Base-by-base conservation (phyloP, 345 rosid genomes). In the Euphorbia peplus region DNA sequence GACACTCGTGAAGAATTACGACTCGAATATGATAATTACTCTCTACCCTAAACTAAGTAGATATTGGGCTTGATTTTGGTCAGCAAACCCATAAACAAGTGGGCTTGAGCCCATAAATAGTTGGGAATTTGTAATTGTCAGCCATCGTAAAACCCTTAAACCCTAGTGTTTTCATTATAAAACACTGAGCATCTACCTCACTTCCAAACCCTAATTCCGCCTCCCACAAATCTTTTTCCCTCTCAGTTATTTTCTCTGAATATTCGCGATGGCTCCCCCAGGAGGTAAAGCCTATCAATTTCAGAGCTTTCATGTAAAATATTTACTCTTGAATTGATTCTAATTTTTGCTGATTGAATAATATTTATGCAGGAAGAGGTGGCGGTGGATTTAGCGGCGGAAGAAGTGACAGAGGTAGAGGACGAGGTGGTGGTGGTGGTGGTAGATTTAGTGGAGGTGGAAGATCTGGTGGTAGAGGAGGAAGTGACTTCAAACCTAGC, bases 401-500 rank as follows among this genome's bases (percentile, higher is more conserved):
- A 19, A 67, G 79, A 28, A 75, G 80, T 0, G 76, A 63, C 30
- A 76, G 72, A 50, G 71, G 75, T 13, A 59, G 78, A 19, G 25
- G 72, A 47, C 29, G 78, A 13, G 58, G 85, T 30, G 67, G 89
- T 4, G 42, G 78, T n/a, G 58, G 85, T 30, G 67, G 89, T 4
- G 82, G 86, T n/a, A 70, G 78, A 8, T 69, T 82, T 8, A 60
- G 80, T 11, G 57, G 77, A 5, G 70, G 88, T 0, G 72, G 81
- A 8, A 75, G 88, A 39, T 78, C 84, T 29, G 87, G 84, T 0
- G 83, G 86, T 6, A 81, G 57, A 35, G 63, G 81, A 15, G 83
- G 85, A 14, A 67, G 88, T 68, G 82, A 60, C 12, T 72, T 72
- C 75, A 68, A 10, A 19, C 26, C 68, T 13, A 78, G 86, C 14